phyloP scores from a whole-genome alignment of 2,329 filamentous ascomycete species.

The Diplodia sapinea region DNA sequence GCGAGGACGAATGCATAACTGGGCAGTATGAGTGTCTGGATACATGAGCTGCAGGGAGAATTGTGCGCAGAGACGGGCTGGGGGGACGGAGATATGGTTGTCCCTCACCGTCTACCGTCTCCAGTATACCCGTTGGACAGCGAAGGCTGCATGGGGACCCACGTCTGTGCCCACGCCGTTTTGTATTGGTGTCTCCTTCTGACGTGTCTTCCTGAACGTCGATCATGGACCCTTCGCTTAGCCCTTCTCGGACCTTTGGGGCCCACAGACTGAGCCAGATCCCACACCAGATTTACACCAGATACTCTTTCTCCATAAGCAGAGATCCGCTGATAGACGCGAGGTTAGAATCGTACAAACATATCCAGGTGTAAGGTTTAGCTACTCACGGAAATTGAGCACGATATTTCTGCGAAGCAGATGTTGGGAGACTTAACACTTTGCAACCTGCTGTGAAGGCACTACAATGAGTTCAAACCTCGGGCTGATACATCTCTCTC shows the following conservation, averaged over 20 bases:
- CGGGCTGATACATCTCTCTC: too few relatives aligned
- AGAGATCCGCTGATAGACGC: too few relatives aligned
- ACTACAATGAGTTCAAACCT: too few relatives aligned
- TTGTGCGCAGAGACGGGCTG: not conserved
- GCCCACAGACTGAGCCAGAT: not conserved
- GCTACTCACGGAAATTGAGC: too few relatives aligned
- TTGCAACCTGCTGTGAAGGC: too few relatives aligned
- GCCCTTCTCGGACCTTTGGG: not conserved
- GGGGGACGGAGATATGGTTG: not conserved
- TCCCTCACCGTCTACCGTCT: slow-evolving; percentile 10
- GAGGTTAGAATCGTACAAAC: too few relatives aligned
- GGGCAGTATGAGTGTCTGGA: not conserved
- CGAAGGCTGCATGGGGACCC: slow-evolving; percentile 21
- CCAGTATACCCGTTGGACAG: slow-evolving; percentile 10
- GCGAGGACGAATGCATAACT: not conserved
- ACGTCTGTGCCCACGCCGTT: not conserved
- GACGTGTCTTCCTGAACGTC: slow-evolving; percentile 20
- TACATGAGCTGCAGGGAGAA: not conserved
- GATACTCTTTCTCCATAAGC: too few relatives aligned
- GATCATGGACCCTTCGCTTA: slow-evolving; percentile 27
- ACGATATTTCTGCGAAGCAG: not conserved
- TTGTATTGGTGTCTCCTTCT: slow-evolving; percentile 5
- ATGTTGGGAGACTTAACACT: not conserved
- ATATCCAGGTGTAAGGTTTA: too few relatives aligned
- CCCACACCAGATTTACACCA: too few relatives aligned